Conservation (phyloP, 768 basidiomycete genomes). For the Cubamyces sp. region DNA sequence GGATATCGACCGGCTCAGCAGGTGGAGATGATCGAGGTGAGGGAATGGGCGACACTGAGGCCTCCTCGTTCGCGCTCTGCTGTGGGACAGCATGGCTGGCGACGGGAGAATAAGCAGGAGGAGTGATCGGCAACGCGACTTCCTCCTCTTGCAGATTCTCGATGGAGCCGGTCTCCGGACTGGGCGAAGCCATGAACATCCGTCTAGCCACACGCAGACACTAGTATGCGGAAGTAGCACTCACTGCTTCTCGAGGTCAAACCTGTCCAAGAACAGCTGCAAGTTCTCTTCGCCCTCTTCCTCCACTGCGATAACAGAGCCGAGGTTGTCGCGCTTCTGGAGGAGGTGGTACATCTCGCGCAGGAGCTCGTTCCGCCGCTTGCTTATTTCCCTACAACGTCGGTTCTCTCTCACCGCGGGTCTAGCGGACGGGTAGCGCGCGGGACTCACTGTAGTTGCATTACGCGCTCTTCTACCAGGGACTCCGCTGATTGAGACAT, state of each 20-base stretch:
- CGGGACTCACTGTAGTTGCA: conserved; percentile 33
- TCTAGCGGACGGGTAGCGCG: background rate
- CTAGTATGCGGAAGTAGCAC: conserved; percentile 27
- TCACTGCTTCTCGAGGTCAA: conserved; percentile 58
- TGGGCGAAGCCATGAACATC: conserved; percentile 23
- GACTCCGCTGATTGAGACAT: conserved; percentile 28
- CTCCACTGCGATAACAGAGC: conserved; percentile 42
- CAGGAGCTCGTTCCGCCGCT: conserved; percentile 71
- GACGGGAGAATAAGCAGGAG: conserved; percentile 20
- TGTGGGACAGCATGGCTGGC: background rate
- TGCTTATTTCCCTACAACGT: conserved; percentile 55
- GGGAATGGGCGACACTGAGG: conserved; percentile 30
- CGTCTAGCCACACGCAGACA: background rate
- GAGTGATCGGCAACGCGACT: conserved; percentile 24
- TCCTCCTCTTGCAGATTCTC: conserved; percentile 31
- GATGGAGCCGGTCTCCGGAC: conserved; percentile 40
- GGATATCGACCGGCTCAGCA: background rate
- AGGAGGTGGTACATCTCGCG: conserved; percentile 73
- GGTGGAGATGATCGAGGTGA: conserved; percentile 28
- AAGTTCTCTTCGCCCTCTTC: conserved; percentile 47
- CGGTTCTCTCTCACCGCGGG: conserved; percentile 18
- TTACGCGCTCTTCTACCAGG: conserved; percentile 34
- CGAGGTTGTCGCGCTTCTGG: conserved; percentile 52
- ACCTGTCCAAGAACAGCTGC: conserved; percentile 56
- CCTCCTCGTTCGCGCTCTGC: background rate